Evolutionary conservation across 352 stramenopile species (phyloP).

Genomic region (Globisporangium paddicum): DNA sequence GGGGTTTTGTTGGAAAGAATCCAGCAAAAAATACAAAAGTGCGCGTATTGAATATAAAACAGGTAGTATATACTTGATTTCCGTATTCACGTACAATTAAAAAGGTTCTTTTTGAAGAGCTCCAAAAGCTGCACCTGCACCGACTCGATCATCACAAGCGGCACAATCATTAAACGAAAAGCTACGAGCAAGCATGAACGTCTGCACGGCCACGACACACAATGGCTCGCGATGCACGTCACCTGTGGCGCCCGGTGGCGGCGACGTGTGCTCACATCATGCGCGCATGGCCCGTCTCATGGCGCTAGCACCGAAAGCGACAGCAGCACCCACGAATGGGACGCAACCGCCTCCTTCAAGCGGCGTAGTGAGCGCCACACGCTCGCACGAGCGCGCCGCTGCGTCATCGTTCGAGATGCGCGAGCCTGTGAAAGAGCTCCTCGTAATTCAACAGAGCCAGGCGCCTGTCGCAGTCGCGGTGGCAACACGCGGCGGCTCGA

Average conservation of each 20-base stretch:
- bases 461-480: conserved; percentile 1
- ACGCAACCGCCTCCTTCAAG: neutral
- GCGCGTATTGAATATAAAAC: neutral
- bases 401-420: conserved; percentile 8
- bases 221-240: conserved; percentile 62
- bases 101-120: neutral
- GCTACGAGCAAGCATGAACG: conserved; percentile 4
- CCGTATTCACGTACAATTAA: neutral
- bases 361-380: neutral
- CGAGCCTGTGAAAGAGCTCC: neutral
- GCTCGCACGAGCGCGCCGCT: neutral
- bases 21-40: no score
- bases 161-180: neutral
- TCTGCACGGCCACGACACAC: conserved; percentile 55
- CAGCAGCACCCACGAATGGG: conserved; percentile 1
- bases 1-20: no score
- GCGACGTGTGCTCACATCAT: conserved; percentile 68
- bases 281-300: conserved; percentile 75
- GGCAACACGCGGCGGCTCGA: neutral
- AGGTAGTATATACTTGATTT: neutral
- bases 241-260: conserved; percentile 25
- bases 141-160: conserved; percentile 1
- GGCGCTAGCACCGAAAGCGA: conserved; percentile 63
- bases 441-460: neutral
- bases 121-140: neutral